Percentiles rank a stretch among this genome's conserved stretches.
These are phyloP conservation scores for Fraxinus angustifolia DNA, from an alignment of 305 asterid genomes.

Conservation along the genomic window DNA sequence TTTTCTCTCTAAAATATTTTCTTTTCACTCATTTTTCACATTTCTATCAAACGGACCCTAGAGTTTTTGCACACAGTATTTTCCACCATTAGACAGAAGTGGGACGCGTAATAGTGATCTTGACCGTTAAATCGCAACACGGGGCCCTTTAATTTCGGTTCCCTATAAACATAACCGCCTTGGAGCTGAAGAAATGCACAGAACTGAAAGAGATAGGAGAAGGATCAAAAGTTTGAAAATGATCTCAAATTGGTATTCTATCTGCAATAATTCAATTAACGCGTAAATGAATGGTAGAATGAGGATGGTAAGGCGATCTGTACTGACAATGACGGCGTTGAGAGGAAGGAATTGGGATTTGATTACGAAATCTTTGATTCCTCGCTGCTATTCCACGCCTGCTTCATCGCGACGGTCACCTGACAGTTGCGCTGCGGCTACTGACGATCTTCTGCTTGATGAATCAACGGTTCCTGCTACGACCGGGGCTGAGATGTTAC, in stretches of 20 bases:
- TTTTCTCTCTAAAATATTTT: too few species aligned
- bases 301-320: slow-evolving; percentile 36
- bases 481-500: slow-evolving; percentile 30
- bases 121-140: background rate
- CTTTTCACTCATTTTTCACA: too few species aligned
- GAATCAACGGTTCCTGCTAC: slow-evolving; percentile 21
- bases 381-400: slow-evolving; percentile 26
- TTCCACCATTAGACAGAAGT: background rate
- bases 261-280: background rate
- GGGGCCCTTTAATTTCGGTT: background rate
- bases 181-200: background rate
- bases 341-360: slow-evolving; percentile 14
- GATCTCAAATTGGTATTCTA: background rate
- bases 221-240: background rate
- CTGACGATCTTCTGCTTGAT: slow-evolving; percentile 32
- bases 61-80: background rate
- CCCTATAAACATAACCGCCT: background rate
- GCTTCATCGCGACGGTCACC: slow-evolving; percentile 21
- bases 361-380: slow-evolving; percentile 10
- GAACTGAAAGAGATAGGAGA: background rate
- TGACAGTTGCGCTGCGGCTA: slow-evolving; percentile 25
- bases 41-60: too few species aligned
- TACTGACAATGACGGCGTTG: slow-evolving; percentile 21
- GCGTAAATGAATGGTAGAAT: background rate
- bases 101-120: background rate